Evolutionary conservation across 1,284 basidiomycete genomes (phyloP).

Genomic region (Microbotryum violaceum): DNA sequence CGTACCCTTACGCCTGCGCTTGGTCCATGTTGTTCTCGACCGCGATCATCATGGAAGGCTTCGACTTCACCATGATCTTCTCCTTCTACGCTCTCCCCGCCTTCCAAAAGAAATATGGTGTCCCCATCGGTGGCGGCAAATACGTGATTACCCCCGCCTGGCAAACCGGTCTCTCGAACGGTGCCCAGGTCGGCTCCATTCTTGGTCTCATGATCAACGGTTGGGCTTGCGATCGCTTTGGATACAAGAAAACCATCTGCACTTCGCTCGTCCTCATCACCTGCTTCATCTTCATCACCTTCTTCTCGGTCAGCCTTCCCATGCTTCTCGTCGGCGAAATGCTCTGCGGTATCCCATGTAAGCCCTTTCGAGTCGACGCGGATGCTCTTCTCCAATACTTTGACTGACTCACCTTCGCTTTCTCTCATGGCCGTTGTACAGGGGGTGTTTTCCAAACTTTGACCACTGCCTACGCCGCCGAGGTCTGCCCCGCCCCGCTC

Average conservation of each 20-base stretch:
- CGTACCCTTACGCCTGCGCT: too few species aligned
- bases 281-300: constrained; percentile 39
- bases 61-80: constrained; percentile 41
- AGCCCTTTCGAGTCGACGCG: not conserved
- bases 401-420: constrained; percentile 4
- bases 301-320: constrained; percentile 42
- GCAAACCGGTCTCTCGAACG: constrained; percentile 46
- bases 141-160: constrained; percentile 46
- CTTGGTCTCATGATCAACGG: constrained; percentile 44
- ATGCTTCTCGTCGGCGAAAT: constrained; percentile 42
- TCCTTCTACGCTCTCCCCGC: constrained; percentile 43
- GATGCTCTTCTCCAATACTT: not conserved
- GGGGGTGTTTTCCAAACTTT: constrained; percentile 43
- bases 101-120: constrained; percentile 38
- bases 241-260: constrained; percentile 41
- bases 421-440: not conserved
- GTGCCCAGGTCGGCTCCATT: constrained; percentile 39
- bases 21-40: constrained; percentile 46
- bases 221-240: constrained; percentile 42
- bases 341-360: constrained; percentile 39
- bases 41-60: constrained; percentile 47
- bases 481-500: constrained; percentile 46
- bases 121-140: constrained; percentile 32
- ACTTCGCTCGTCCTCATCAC: constrained; percentile 37
- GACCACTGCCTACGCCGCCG: constrained; percentile 46